phyloP scores from a whole-genome alignment of 305 asterid genomes.

The Lippia alba region DNA sequence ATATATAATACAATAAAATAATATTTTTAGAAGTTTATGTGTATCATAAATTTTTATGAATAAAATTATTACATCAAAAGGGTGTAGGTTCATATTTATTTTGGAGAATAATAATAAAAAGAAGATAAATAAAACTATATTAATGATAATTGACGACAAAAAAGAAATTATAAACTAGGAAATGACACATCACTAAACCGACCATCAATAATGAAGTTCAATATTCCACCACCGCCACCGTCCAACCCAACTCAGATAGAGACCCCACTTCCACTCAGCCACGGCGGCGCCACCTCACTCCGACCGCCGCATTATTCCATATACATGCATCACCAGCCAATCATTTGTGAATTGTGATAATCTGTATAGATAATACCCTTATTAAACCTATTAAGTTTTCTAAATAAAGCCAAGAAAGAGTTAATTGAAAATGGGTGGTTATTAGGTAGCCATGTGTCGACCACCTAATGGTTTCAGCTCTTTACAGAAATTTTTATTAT shows the following conservation, averaged over 20 bases:
- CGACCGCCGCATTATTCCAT: conserved; percentile 22
- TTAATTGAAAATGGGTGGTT: neutral
- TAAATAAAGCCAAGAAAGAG: neutral
- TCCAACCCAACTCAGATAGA: neutral
- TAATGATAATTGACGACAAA: neutral
- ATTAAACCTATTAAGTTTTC: neutral
- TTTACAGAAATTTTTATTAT: neutral
- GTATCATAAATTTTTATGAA: too few relatives aligned
- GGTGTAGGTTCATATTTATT: neutral
- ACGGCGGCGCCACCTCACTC: conserved; percentile 21
- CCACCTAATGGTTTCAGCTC: neutral
- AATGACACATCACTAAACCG: conserved; percentile 25
- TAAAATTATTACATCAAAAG: too few relatives aligned
- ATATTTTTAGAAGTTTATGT: too few relatives aligned
- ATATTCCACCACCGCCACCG: conserved; percentile 30
- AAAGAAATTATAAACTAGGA: too few relatives aligned
- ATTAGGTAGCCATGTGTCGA: conserved; percentile 26
- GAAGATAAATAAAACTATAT: neutral
- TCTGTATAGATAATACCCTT: neutral
- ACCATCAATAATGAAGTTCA: conserved; percentile 30
- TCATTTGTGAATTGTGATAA: conserved; percentile 23
- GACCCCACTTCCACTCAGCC: neutral
- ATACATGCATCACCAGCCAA: conserved; percentile 16
- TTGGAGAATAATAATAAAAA: neutral
- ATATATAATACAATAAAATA: too few relatives aligned